Evolutionary conservation across 2,329 filamentous ascomycete genomes (phyloP).

Genomic region (Beauveria medogensis): DNA sequence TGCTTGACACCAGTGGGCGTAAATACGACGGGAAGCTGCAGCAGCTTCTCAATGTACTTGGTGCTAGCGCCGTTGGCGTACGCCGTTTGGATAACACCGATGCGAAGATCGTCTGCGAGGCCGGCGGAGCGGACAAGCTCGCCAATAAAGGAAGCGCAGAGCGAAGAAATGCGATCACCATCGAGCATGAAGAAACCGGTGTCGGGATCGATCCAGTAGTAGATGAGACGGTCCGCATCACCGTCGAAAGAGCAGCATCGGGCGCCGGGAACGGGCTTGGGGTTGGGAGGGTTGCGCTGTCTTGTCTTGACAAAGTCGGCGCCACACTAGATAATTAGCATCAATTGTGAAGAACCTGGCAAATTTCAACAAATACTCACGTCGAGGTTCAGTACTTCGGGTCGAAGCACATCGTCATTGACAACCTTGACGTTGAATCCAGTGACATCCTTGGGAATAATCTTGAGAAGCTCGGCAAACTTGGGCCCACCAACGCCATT

Average conservation of each 20-base stretch:
- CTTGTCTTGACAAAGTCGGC: constrained; percentile 97
- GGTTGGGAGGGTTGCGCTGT: constrained; percentile 78
- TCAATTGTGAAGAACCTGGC: background rate
- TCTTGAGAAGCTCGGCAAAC: constrained; percentile 76
- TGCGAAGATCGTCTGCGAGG: constrained; percentile 70
- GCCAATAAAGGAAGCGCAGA: constrained; percentile 87
- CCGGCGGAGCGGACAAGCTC: constrained; percentile 77
- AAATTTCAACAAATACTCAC: constrained; percentile 40
- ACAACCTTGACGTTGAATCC: constrained; percentile 75
- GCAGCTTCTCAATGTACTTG: constrained; percentile 78
- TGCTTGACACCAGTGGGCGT: constrained; percentile 96
- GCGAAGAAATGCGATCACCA: constrained; percentile 90
- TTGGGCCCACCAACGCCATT: constrained; percentile 96
- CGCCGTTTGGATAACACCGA: constrained; percentile 93
- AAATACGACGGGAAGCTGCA: constrained; percentile 84
- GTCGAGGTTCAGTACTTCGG: constrained; percentile 81
- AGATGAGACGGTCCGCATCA: constrained; percentile 90
- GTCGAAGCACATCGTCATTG: constrained; percentile 88
- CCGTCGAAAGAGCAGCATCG: constrained; percentile 90
- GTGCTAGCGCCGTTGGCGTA: constrained; percentile 97
- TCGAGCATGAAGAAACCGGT: constrained; percentile 87
- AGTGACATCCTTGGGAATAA: constrained; percentile 62
- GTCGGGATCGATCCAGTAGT: constrained; percentile 82
- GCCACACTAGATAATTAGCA: constrained; percentile 55
- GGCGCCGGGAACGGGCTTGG: constrained; percentile 66